Evolutionary conservation across 1,139 yeast genomes (phyloP).

Genomic region (Saccharomyces hybrid): DNA sequence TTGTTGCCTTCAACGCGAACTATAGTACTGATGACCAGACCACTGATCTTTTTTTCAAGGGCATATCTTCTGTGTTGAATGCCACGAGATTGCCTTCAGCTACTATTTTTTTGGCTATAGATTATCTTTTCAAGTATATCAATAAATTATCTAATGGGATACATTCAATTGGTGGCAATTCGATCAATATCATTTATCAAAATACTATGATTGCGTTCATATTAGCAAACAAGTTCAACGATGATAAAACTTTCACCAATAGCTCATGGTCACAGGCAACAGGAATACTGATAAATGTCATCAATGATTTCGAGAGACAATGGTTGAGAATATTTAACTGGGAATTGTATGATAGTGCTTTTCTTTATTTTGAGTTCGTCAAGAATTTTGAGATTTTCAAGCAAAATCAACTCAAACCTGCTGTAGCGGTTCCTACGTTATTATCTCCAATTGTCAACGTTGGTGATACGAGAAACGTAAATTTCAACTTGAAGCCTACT

Average conservation of each 20-base stretch:
- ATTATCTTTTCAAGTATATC: conserved; percentile 47
- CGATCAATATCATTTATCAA: conserved; percentile 47
- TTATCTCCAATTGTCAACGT: conserved; percentile 5
- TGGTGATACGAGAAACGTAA: background rate
- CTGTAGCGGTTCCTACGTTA: conserved; percentile 9
- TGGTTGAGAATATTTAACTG: conserved; percentile 51
- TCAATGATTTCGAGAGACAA: conserved; percentile 61
- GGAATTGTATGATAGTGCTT: conserved; percentile 32
- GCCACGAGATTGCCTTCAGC: conserved; percentile 88
- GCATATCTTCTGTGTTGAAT: conserved; percentile 60
- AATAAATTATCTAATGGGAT: conserved; percentile 35
- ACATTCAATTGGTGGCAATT: conserved; percentile 26
- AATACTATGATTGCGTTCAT: conserved; percentile 64
- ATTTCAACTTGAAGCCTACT: conserved; percentile 10
- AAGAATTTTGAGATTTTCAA: conserved; percentile 21
- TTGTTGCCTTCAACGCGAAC: conserved; percentile 44
- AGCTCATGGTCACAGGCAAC: conserved; percentile 95
- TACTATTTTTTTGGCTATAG: conserved; percentile 71
- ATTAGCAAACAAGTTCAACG: conserved; percentile 88
- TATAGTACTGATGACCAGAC: conserved; percentile 30
- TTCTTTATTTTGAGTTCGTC: conserved; percentile 26
- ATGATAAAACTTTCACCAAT: conserved; percentile 93
- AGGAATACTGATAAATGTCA: conserved; percentile 53
- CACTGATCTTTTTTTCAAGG: conserved; percentile 48
- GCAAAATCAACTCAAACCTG: conserved; percentile 6